Conservation (phyloP, 345 rosid genomes). For the Cardamine occulta region DNA sequence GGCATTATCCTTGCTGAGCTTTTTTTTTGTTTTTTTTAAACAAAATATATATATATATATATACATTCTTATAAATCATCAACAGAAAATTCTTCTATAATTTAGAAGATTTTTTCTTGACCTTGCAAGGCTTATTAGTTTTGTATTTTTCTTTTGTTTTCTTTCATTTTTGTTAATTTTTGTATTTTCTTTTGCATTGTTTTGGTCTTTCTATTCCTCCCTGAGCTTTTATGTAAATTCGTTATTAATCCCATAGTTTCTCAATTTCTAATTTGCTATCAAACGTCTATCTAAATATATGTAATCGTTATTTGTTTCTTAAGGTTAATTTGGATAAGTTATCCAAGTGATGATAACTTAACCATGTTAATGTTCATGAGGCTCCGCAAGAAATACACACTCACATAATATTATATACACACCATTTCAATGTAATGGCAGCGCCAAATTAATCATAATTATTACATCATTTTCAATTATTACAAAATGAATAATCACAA, state of each 20-base stretch:
- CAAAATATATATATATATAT: too few relatives aligned
- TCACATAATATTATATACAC: slow-evolving; percentile 7
- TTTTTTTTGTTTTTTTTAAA: not conserved
- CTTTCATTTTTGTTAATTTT: not conserved
- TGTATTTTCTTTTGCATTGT: not conserved
- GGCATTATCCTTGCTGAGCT: slow-evolving; percentile 72
- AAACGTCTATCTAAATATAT: not conserved
- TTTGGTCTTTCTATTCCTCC: slow-evolving; percentile 40
- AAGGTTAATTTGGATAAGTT: not conserved
- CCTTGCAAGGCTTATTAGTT: slow-evolving; percentile 60
- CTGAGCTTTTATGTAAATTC: slow-evolving; percentile 47
- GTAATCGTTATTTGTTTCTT: not conserved
- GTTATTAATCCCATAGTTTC: not conserved
- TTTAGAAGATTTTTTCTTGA: slow-evolving; percentile 56
- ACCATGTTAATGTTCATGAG: not conserved
- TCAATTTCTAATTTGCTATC: not conserved
- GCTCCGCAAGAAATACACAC: slow-evolving; percentile 6
- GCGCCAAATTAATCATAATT: slow-evolving; percentile 20
- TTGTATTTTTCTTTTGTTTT: not conserved
- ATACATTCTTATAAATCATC: not conserved
- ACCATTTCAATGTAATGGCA: slow-evolving; percentile 17
- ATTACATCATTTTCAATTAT: slow-evolving; percentile 24
- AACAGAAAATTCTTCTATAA: not conserved
- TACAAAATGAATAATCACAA: slow-evolving; percentile 40
- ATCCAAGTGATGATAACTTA: not conserved